These are phyloP conservation scores for Aquanectria penicillioides DNA, from an alignment of 2,329 filamentous ascomycete genomes.

Conservation along the genomic window DNA sequence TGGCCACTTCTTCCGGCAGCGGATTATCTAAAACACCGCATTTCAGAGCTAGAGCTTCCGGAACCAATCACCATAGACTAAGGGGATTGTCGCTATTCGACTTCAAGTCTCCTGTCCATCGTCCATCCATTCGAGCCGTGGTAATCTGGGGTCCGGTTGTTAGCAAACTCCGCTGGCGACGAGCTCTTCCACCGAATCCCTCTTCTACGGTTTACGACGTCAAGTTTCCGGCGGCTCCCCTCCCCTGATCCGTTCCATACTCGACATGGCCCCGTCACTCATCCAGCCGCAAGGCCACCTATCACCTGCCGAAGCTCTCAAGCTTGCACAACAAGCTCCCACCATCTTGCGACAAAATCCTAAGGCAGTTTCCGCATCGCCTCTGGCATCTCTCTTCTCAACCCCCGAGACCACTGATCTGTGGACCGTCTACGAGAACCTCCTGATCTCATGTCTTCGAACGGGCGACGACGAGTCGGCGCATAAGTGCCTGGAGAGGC, in stretches of 20 bases:
- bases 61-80: slow-evolving; percentile 33
- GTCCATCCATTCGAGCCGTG: slow-evolving; percentile 26
- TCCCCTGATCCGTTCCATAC: slow-evolving; percentile 21
- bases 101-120: slow-evolving; percentile 34
- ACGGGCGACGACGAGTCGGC: slow-evolving; percentile 86
- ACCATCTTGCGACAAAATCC: slow-evolving; percentile 63
- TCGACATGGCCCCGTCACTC: slow-evolving; percentile 61
- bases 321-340: slow-evolving; percentile 70
- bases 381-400: slow-evolving; percentile 63
- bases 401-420: slow-evolving; percentile 78
- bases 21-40: slow-evolving; percentile 23
- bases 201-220: no score
- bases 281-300: slow-evolving; percentile 67
- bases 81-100: slow-evolving; percentile 16
- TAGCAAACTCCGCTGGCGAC: slow-evolving; percentile 7
- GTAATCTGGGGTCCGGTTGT: slow-evolving; percentile 22
- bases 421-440: slow-evolving; percentile 88
- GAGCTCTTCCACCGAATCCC: no score
- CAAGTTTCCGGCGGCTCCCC: no score
- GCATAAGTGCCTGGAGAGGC: slow-evolving; percentile 76
- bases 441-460: slow-evolving; percentile 84
- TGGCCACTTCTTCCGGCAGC: neutral
- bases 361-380: slow-evolving; percentile 64
- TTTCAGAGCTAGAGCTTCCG: neutral
- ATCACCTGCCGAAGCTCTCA: slow-evolving; percentile 63